Percentiles rank a stretch among this genome's conserved stretches.
These are phyloP conservation scores for Aspergillus tamarii DNA, from an alignment of 2,329 filamentous ascomycete species.

Conservation along the genomic window DNA sequence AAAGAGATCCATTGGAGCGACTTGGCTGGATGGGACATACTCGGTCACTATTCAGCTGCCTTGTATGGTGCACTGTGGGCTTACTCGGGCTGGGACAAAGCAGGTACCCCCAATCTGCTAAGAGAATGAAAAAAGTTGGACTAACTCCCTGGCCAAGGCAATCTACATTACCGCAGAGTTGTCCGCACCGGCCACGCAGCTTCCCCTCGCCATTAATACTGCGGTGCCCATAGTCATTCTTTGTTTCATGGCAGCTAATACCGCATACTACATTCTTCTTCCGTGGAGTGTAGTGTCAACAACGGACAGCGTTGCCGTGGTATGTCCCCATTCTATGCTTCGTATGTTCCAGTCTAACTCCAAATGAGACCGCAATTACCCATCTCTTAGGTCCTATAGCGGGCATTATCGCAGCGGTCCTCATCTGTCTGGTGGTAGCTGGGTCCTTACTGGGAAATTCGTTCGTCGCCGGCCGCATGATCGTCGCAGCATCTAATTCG, in stretches of 20 bases:
- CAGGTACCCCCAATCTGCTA: background rate
- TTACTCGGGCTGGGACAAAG: conserved; percentile 25
- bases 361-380: conserved; percentile 14
- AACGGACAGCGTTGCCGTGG: conserved; percentile 23
- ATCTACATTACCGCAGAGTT: conserved; percentile 22
- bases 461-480: conserved; percentile 22
- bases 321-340: background rate
- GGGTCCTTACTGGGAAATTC: conserved; percentile 22
- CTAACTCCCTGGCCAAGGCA: conserved; percentile 3
- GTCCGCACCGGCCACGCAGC: conserved; percentile 20
- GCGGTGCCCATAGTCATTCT: conserved; percentile 20
- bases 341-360: background rate
- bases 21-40: conserved; percentile 17
- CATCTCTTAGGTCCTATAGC: conserved; percentile 17
- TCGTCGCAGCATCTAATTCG: conserved; percentile 18
- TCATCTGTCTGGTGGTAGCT: conserved; percentile 21
- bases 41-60: conserved; percentile 22
- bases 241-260: conserved; percentile 20
- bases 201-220: conserved; percentile 22
- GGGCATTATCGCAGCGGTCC: conserved; percentile 14
- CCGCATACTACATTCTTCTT: conserved; percentile 22
- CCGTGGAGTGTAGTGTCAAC: conserved; percentile 21
- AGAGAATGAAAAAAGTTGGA: background rate
- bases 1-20: conserved; percentile 19
- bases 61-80: conserved; percentile 24